Conservation (phyloP, 768 basidiomycete genomes). For the Leccinellum albellum region DNA sequence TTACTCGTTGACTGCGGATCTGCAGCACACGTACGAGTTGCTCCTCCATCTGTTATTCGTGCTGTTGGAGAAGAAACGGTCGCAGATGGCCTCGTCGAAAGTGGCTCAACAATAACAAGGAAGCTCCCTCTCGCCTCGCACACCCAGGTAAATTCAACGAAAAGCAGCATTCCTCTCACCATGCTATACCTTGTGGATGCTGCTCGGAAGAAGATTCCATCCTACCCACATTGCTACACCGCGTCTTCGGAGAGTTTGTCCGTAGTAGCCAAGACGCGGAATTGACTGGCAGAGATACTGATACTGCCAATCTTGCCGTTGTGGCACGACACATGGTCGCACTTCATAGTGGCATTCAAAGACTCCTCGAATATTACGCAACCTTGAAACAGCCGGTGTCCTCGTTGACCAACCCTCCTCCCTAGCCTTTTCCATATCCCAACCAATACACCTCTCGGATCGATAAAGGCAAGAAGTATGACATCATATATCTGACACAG, state of each 20-base stretch:
- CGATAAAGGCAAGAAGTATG: background rate
- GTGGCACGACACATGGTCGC: background rate
- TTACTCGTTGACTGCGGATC: background rate
- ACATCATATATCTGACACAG: slow-evolving; percentile 17
- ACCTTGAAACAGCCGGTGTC: background rate
- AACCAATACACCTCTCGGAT: slow-evolving; percentile 8
- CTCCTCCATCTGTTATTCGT: background rate
- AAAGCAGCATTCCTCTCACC: background rate
- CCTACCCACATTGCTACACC: background rate
- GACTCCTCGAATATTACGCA: slow-evolving; percentile 23
- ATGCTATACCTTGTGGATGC: background rate
- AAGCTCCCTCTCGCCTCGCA: background rate
- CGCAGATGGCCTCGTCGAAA: background rate
- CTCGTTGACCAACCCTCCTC: background rate
- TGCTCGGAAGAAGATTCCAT: background rate
- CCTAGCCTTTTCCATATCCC: background rate
- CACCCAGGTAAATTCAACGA: too few relatives aligned
- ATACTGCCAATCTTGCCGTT: background rate
- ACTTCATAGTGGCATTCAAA: background rate
- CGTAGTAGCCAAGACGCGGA: background rate
- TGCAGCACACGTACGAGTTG: background rate
- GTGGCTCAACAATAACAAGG: background rate
- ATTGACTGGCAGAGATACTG: background rate
- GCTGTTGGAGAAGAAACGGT: too few relatives aligned
- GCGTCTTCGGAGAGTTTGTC: background rate